These are phyloP conservation scores for Marasmius oreades DNA, from an alignment of 1,284 basidiomycete genomes.

Conservation along the genomic window DNA sequence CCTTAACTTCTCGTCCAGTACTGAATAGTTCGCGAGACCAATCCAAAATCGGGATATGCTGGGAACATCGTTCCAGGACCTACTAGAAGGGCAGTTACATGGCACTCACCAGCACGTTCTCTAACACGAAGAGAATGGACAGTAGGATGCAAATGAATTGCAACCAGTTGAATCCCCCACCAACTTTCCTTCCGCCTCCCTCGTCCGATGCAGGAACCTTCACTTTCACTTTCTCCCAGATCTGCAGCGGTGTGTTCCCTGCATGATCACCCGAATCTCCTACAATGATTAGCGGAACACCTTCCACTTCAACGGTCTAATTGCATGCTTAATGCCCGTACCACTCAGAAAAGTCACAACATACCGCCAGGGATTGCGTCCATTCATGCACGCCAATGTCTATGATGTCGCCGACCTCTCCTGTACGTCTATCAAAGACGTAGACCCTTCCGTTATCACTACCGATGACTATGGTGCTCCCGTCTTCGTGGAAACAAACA, in stretches of 20 bases:
- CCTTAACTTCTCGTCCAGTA: no score
- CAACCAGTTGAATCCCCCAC: neutral
- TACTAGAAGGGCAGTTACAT: neutral
- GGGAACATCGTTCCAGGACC: neutral
- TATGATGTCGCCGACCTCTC: neutral
- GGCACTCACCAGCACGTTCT: slow-evolving; percentile 1
- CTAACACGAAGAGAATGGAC: neutral
- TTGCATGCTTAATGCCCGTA: neutral
- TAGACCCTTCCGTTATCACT: neutral
- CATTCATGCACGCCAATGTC: neutral
- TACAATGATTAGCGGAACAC: neutral
- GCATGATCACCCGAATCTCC: slow-evolving; percentile 2
- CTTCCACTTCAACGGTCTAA: neutral
- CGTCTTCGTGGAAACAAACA: slow-evolving; percentile 3
- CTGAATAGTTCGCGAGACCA: neutral
- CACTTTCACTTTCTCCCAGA: slow-evolving; percentile 1
- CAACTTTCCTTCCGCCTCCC: neutral
- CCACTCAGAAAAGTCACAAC: neutral
- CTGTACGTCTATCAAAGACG: slow-evolving; percentile 1
- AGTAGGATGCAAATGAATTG: neutral
- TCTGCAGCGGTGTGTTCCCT: neutral
- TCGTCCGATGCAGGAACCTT: neutral
- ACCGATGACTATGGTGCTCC: neutral
- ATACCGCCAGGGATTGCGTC: neutral
- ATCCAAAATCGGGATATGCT: neutral